Conservation (phyloP, 345 rosid genomes). For the Kandelia obovata region DNA sequence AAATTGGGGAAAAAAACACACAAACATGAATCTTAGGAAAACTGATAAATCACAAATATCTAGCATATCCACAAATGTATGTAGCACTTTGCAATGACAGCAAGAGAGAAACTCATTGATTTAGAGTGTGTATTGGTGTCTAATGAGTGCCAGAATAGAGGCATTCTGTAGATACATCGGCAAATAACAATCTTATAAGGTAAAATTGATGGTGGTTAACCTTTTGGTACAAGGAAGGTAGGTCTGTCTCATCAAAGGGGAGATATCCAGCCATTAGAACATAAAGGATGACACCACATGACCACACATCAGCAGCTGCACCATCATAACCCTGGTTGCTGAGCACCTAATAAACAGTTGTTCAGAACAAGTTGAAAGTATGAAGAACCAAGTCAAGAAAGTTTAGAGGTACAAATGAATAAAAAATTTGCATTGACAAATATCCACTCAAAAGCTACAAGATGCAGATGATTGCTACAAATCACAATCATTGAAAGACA, state of each 20-base stretch:
- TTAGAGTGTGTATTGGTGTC: neutral
- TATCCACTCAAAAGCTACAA: neutral
- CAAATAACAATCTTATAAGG: neutral
- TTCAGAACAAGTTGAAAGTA: slow-evolving; percentile 1
- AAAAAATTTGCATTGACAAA: neutral
- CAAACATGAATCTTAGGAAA: neutral
- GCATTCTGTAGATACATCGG: slow-evolving; percentile 1
- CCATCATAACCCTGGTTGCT: slow-evolving; percentile 74
- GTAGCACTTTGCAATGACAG: neutral
- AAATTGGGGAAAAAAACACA: neutral
- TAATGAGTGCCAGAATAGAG: neutral
- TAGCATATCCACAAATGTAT: neutral
- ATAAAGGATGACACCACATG: slow-evolving; percentile 89
- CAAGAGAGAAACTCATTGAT: slow-evolving; percentile 1
- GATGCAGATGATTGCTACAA: neutral
- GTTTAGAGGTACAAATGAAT: neutral
- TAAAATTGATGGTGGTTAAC: slow-evolving; percentile 31
- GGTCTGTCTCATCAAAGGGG: slow-evolving; percentile 76
- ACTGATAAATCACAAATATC: neutral
- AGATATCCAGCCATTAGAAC: slow-evolving; percentile 85
- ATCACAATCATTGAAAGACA: slow-evolving; percentile 4
- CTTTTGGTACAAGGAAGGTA: slow-evolving; percentile 70
- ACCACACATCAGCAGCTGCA: slow-evolving; percentile 91
- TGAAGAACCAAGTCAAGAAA: slow-evolving; percentile 3
- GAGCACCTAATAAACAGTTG: slow-evolving; percentile 44